Evolutionary conservation across 768 basidiomycete genomes (phyloP).

Genomic region (Podaxis mareebaensis): DNA sequence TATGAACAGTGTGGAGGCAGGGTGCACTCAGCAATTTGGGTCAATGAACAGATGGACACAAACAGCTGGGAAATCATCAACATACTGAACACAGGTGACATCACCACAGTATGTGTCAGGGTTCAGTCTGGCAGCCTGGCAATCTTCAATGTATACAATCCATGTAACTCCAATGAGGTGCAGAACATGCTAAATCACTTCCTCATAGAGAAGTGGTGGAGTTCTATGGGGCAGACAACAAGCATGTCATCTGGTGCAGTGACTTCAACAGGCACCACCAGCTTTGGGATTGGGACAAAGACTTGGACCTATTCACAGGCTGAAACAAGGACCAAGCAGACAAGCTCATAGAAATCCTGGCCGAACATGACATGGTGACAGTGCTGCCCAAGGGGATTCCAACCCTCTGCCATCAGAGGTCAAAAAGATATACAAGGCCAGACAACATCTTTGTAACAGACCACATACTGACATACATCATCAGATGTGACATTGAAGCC

Average conservation of each 20-base stretch:
- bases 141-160: slow-evolving; percentile 26
- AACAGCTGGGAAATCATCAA: slow-evolving; percentile 20
- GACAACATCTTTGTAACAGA: slow-evolving; percentile 45
- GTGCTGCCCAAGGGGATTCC: slow-evolving; percentile 31
- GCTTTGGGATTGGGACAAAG: slow-evolving; percentile 34
- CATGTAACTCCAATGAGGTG: slow-evolving; percentile 6
- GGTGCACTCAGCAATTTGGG: slow-evolving; percentile 22
- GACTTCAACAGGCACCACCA: slow-evolving; percentile 45
- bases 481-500: slow-evolving; percentile 28
- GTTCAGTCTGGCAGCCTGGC: neutral
- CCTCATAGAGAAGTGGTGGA: neutral
- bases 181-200: neutral
- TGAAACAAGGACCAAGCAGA: slow-evolving; percentile 23
- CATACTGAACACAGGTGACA: slow-evolving; percentile 18
- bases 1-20: neutral
- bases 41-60: slow-evolving; percentile 18
- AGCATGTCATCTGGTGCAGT: slow-evolving; percentile 31
- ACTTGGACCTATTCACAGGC: slow-evolving; percentile 35
- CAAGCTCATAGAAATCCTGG: slow-evolving; percentile 27
- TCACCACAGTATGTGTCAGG: slow-evolving; percentile 19
- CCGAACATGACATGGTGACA: slow-evolving; percentile 32
- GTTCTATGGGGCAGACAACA: neutral
- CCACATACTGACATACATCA: slow-evolving; percentile 13
- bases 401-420: slow-evolving; percentile 28
- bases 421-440: slow-evolving; percentile 35